Percentiles rank a stretch among this genome's conserved stretches.
These are phyloP conservation scores for Gossypium schwendimanii DNA, from an alignment of 441 rosid genomes.

Conservation along the genomic window DNA sequence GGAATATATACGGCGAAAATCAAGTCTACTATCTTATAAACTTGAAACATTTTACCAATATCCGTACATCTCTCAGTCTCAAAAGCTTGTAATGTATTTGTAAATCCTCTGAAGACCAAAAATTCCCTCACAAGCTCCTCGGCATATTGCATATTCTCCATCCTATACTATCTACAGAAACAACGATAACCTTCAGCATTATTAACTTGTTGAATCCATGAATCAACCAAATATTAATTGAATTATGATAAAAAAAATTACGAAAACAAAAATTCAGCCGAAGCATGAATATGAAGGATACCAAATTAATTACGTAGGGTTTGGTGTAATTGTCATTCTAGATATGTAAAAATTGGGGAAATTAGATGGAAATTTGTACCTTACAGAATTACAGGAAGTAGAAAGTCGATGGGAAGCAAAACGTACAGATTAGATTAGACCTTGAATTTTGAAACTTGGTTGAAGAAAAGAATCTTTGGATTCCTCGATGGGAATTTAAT, in stretches of 20 bases:
- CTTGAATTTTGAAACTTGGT: background rate
- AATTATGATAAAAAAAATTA: background rate
- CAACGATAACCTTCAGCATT: background rate
- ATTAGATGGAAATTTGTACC: background rate
- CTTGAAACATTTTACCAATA: conserved; percentile 53
- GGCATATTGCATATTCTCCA: conserved; percentile 65
- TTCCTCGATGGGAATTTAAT: conserved; percentile 3
- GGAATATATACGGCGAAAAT: conserved; percentile 52
- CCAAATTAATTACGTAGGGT: background rate
- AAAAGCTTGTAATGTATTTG: conserved; percentile 47
- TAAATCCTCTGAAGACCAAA: conserved; percentile 64
- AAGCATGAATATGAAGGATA: background rate
- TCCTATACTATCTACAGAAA: conserved; percentile 17
- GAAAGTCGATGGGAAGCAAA: background rate
- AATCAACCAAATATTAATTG: background rate
- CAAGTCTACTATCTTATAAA: conserved; percentile 48
- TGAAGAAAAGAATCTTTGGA: background rate
- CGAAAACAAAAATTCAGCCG: background rate
- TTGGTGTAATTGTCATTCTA: background rate
- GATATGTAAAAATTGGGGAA: background rate
- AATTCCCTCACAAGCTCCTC: conserved; percentile 68
- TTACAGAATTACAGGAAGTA: background rate
- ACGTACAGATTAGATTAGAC: background rate
- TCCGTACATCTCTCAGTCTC: conserved; percentile 51
- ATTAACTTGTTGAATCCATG: background rate